A percentile compares a stretch with the other conserved stretches of the same genome.
Conservation (phyloP, 768 basidiomycete species). For the Mycena haematopus region DNA sequence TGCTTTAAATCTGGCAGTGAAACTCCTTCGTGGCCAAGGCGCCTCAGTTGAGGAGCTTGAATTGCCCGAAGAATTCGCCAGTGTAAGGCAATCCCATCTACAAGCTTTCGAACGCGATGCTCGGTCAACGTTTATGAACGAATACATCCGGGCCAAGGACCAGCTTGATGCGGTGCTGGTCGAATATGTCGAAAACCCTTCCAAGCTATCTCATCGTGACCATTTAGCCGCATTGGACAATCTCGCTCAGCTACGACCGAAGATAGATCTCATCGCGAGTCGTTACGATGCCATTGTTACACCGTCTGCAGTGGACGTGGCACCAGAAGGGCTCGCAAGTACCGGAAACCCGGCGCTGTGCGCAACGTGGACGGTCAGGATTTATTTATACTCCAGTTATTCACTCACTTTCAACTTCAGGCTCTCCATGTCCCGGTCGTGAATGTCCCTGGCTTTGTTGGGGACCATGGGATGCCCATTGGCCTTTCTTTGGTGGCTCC, state of each 20-base stretch:
- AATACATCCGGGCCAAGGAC: constrained; percentile 26
- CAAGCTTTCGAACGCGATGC: constrained; percentile 21
- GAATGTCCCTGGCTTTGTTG: constrained; percentile 29
- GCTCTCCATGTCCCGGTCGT: constrained; percentile 30
- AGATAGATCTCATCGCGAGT: constrained; percentile 24
- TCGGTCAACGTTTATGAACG: constrained; percentile 17
- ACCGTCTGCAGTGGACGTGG: constrained; percentile 24
- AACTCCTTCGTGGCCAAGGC: constrained; percentile 24
- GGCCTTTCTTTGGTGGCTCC: constrained; percentile 27
- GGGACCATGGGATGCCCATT: constrained; percentile 27
- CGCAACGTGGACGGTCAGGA: constrained; percentile 30
- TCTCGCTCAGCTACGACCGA: constrained; percentile 25
- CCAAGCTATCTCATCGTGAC: constrained; percentile 8
- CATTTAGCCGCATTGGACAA: constrained; percentile 26
- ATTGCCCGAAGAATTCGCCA: constrained; percentile 25
- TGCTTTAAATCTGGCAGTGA: constrained; percentile 19
- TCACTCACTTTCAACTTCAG: background rate
- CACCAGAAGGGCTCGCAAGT: constrained; percentile 22
- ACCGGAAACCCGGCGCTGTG: constrained; percentile 26
- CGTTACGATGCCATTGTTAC: constrained; percentile 26
- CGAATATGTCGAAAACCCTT: constrained; percentile 24
- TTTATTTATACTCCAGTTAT: background rate
- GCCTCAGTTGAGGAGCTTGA: constrained; percentile 29
- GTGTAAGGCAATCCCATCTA: constrained; percentile 6
- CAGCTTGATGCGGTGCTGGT: constrained; percentile 22